These are phyloP conservation scores for Apiospora hydei DNA, from an alignment of 2,329 filamentous ascomycete species.

Conservation along the genomic window DNA sequence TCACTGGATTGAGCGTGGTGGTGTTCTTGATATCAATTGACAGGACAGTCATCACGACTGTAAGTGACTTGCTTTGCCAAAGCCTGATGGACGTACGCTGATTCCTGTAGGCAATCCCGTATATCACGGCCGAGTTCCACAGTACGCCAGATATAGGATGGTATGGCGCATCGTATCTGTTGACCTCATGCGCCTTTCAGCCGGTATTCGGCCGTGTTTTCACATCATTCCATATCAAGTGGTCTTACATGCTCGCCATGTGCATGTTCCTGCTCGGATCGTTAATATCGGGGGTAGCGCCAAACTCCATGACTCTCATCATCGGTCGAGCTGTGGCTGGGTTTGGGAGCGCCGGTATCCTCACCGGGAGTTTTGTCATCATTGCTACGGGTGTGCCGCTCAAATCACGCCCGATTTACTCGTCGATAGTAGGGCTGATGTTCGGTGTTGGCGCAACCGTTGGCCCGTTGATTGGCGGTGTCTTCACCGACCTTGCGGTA, in stretches of 20 bases:
- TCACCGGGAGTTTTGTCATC: slow-evolving; percentile 46
- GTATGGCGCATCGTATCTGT: slow-evolving; percentile 43
- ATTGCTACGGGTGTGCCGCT: slow-evolving; percentile 42
- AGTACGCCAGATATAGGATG: slow-evolving; percentile 42
- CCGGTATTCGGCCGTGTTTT: slow-evolving; percentile 45
- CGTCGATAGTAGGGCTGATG: slow-evolving; percentile 42
- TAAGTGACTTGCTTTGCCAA: slow-evolving; percentile 26
- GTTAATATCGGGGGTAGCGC: slow-evolving; percentile 45
- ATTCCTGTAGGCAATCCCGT: slow-evolving; percentile 37
- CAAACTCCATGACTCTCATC: slow-evolving; percentile 44
- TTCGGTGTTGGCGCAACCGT: slow-evolving; percentile 45
- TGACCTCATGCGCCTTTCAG: slow-evolving; percentile 45
- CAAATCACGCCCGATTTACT: slow-evolving; percentile 40
- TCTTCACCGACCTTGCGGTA: slow-evolving; percentile 46
- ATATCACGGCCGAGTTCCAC: slow-evolving; percentile 42
- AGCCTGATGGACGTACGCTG: neutral
- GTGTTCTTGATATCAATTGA: slow-evolving; percentile 39
- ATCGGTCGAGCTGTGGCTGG: slow-evolving; percentile 48
- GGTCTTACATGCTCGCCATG: slow-evolving; percentile 39
- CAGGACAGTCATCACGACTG: slow-evolving; percentile 38
- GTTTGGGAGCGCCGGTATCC: slow-evolving; percentile 44
- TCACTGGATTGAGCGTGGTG: slow-evolving; percentile 36
- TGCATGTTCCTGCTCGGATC: slow-evolving; percentile 45
- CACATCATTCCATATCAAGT: slow-evolving; percentile 45
- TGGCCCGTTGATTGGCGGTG: slow-evolving; percentile 46